Base-by-base conservation (phyloP, 2,329 filamentous ascomycete genomes). In the Dactylonectria macrodidyma region DNA sequence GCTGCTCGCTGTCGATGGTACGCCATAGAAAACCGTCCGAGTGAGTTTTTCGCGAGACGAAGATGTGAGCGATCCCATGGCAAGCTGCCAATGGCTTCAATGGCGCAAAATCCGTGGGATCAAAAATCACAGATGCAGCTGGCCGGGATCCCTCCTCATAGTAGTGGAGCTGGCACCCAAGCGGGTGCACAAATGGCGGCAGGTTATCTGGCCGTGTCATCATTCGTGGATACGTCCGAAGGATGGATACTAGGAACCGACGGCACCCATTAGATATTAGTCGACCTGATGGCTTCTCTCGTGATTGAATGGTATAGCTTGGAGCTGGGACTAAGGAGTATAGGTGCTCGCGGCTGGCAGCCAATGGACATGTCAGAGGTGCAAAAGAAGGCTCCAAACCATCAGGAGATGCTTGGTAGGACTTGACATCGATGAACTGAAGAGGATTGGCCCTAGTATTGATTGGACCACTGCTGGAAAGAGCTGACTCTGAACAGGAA, bases 151-250 rank as follows among this genome's bases (percentile, higher is more conserved):
- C 34, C 22, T 8, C 47, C 11, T 52, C 7, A 26, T 54, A 12
- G 34, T n/a, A 52, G 26, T 54, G 48, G 1, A 61, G 59, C 33
- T 47, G 48, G 5, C 59, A 61, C 5, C 59, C 59, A 16, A 61
- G 6, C 3, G 30, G 48, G 59, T 61, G 59, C 22, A 61, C 46
- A 46, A 61, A 61, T 6, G 48, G 59, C 9, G 59, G 59, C 5
- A 61, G 59, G 22, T 34, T 11, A 26, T 54, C 36, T 22, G 36
- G 59, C 9, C 11, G 47, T 9, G 48, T 46, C 36, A 54, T 54
- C 59, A 61, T 61, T 3, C 11, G 47, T 8, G 59, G 59, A 48
- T 61, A 61, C 14, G 59, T 44, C 14, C 59, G 59, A 54, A 61
- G 33, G 30, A 61, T 54, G 33, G 30, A 38, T n/a, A 47, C 22